Evolutionary conservation across 1,139 yeast genomes (phyloP).

Genomic region (Hemisphaericaspora lyxosophila): DNA sequence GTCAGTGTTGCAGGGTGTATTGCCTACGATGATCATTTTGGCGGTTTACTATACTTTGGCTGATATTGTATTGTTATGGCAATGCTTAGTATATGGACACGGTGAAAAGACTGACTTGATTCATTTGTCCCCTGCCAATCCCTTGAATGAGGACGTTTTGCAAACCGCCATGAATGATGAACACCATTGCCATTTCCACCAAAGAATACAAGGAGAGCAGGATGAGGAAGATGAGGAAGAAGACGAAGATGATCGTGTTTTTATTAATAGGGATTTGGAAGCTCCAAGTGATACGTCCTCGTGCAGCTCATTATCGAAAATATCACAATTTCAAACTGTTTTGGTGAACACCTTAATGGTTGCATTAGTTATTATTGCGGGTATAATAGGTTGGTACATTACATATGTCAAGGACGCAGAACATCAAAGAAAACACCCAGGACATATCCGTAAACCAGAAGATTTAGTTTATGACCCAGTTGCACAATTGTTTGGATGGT

Average conservation of each 20-base stretch:
- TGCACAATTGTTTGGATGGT: slow-evolving; percentile 90
- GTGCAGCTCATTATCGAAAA: slow-evolving; percentile 9
- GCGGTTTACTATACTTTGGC: slow-evolving; percentile 92
- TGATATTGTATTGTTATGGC: slow-evolving; percentile 77
- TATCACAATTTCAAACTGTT: slow-evolving; percentile 22
- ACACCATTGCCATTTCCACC: slow-evolving; percentile 15
- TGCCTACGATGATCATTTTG: slow-evolving; percentile 88
- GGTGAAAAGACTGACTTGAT: slow-evolving; percentile 62
- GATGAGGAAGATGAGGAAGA: slow-evolving; percentile 17
- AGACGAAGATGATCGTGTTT: slow-evolving; percentile 11
- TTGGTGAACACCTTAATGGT: slow-evolving; percentile 66
- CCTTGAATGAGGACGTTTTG: slow-evolving; percentile 66
- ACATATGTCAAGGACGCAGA: slow-evolving; percentile 45
- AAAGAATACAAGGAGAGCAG: slow-evolving; percentile 10
- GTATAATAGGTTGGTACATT: slow-evolving; percentile 83
- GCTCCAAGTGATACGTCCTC: slow-evolving; percentile 3
- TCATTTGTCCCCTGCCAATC: slow-evolving; percentile 88
- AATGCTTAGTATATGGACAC: slow-evolving; percentile 69
- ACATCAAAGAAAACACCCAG: slow-evolving; percentile 30
- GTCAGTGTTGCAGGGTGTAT: slow-evolving; percentile 79
- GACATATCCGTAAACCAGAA: slow-evolving; percentile 28
- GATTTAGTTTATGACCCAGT: slow-evolving; percentile 61
- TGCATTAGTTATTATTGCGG: slow-evolving; percentile 66
- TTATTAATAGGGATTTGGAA: slow-evolving; percentile 3
- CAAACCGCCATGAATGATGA: slow-evolving; percentile 54